Conservation (phyloP, 139 green algal genomes). For the Edaphochlamys debaryana region DNA sequence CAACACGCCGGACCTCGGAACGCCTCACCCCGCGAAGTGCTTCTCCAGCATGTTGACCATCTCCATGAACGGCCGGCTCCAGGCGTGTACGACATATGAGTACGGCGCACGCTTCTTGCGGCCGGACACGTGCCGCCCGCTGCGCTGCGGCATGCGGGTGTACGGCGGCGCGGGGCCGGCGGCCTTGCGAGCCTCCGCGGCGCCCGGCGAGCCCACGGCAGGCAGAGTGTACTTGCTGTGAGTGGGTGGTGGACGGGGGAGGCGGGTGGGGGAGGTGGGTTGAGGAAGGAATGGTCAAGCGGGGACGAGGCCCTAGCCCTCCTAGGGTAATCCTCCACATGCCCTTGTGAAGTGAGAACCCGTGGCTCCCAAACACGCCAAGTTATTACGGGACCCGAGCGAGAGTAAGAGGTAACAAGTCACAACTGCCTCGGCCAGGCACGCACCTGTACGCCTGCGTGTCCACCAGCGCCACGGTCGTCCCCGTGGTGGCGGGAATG, state of each 20-base stretch:
- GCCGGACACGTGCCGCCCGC: not conserved
- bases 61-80: conserved; percentile 31
- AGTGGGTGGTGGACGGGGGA: too few relatives aligned
- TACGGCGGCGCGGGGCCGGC: conserved; percentile 14
- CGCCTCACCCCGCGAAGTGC: conserved; percentile 27
- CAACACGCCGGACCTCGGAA: too few relatives aligned
- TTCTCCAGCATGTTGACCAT: conserved; percentile 10
- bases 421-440: too few relatives aligned
- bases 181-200: conserved; percentile 21
- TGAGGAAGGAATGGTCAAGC: too few relatives aligned
- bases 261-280: too few relatives aligned
- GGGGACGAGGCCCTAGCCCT: too few relatives aligned
- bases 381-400: too few relatives aligned
- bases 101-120: conserved; percentile 20
- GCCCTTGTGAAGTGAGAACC: too few relatives aligned
- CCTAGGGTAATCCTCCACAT: too few relatives aligned
- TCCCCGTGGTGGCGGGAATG: conserved; percentile 13
- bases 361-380: too few relatives aligned
- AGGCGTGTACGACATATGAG: conserved; percentile 34
- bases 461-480: not conserved
- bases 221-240: too few relatives aligned
- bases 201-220: conserved; percentile 1
- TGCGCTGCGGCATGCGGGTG: conserved; percentile 17
- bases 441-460: not conserved
- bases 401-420: too few relatives aligned